Conservation (phyloP, 2,329 filamentous ascomycete genomes). For the Phialophora verrucosa region DNA sequence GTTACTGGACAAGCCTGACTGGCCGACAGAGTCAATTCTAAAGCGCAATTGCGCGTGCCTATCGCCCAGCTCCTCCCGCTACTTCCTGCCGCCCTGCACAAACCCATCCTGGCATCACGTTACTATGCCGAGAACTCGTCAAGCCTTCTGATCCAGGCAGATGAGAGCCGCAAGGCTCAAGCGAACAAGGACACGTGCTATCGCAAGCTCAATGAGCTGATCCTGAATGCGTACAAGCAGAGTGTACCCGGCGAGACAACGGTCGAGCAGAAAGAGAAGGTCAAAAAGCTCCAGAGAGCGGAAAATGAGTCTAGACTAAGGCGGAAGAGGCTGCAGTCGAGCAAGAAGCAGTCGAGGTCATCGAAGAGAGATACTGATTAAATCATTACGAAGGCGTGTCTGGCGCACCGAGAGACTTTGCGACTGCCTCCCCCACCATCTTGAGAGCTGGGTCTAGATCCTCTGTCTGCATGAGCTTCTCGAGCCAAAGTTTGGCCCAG, state of each 20-base stretch:
- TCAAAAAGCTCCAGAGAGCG: constrained; percentile 61
- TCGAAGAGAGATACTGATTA: constrained; percentile 36
- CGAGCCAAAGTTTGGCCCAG: constrained; percentile 55
- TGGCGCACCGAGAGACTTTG: constrained; percentile 17
- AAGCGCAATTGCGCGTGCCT: constrained; percentile 66
- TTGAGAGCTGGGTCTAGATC: constrained; percentile 60
- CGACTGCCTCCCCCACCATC: constrained; percentile 54
- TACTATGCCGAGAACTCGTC: constrained; percentile 61
- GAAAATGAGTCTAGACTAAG: constrained; percentile 64
- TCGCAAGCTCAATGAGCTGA: constrained; percentile 61
- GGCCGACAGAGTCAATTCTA: constrained; percentile 65
- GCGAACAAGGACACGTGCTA: constrained; percentile 66
- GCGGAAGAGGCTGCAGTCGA: constrained; percentile 65
- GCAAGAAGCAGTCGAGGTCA: constrained; percentile 59
- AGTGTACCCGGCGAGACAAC: constrained; percentile 67
- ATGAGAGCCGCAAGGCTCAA: constrained; percentile 66
- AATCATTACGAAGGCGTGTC: constrained; percentile 7
- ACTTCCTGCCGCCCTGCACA: constrained; percentile 61
- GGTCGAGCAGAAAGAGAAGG: constrained; percentile 59
- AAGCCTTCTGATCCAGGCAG: constrained; percentile 65
- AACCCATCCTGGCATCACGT: constrained; percentile 58
- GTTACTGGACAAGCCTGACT: constrained; percentile 1
- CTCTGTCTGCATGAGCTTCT: constrained; percentile 52
- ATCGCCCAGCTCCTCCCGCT: constrained; percentile 59
- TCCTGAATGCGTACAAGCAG: constrained; percentile 57